Percentiles rank a stretch among this genome's conserved stretches.
Conservation (phyloP, 306 rosid genomes). For the Sesbania bispinosa region DNA sequence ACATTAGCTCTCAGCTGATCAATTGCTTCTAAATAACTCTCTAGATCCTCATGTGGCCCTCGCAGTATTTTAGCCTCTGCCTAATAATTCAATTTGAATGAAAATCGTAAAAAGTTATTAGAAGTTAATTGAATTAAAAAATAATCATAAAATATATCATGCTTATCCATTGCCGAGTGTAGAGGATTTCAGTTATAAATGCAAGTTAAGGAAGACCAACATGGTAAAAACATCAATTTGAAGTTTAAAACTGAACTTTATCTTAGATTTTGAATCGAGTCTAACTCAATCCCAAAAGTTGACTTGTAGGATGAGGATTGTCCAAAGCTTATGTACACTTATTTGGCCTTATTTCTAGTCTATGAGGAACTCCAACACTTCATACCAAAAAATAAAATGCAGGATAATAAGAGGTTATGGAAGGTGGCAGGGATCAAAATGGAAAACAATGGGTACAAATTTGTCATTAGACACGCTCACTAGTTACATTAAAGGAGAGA, state of each 20-base stretch:
- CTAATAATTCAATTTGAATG: conserved; percentile 38
- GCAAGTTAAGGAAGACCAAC: not conserved
- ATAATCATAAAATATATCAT: not conserved
- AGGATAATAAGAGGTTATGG: not conserved
- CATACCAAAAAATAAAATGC: not conserved
- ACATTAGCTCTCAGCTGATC: conserved; percentile 63
- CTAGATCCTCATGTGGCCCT: conserved; percentile 97
- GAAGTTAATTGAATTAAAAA: conserved; percentile 9
- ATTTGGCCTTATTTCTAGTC: too few species aligned
- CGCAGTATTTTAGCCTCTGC: conserved; percentile 95
- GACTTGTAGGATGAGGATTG: too few species aligned
- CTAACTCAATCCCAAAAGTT: too few species aligned
- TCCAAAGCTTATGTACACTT: too few species aligned
- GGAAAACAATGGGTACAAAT: not conserved
- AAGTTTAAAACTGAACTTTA: too few species aligned
- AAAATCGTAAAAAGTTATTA: not conserved
- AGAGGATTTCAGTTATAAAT: not conserved
- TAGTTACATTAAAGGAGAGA: not conserved
- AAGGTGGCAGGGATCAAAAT: not conserved
- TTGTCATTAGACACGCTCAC: not conserved
- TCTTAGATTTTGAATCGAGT: too few species aligned
- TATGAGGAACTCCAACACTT: conserved; percentile 6
- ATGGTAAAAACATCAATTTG: not conserved
- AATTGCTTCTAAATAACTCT: conserved; percentile 84
- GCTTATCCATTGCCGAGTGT: not conserved